phyloP scores from a whole-genome alignment of 306 rosid species.

The Quercus bicolor region DNA sequence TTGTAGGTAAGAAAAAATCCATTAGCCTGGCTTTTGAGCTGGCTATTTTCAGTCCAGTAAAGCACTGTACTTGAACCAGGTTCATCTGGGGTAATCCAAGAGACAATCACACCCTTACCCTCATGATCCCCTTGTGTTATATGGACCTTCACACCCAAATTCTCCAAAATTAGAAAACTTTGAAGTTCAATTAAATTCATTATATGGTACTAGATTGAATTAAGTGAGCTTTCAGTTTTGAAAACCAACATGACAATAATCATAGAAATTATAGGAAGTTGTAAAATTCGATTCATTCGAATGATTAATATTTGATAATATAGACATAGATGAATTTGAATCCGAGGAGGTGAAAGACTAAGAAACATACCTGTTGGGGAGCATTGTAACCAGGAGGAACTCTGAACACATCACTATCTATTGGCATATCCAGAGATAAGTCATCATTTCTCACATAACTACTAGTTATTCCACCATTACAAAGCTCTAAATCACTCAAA shows the following conservation, averaged over 20 bases:
- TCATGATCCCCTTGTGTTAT: constrained; percentile 82
- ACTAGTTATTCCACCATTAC: constrained; percentile 58
- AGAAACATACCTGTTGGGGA: constrained; percentile 63
- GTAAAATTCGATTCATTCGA: background rate
- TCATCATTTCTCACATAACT: constrained; percentile 39
- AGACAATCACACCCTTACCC: constrained; percentile 75
- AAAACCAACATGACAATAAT: background rate
- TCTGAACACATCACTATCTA: constrained; percentile 67
- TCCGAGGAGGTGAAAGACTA: background rate
- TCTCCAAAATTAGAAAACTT: background rate
- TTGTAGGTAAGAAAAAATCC: constrained; percentile 53
- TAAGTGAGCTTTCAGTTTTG: background rate
- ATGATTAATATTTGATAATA: no score
- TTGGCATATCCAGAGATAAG: constrained; percentile 51
- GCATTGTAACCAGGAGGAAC: constrained; percentile 72
- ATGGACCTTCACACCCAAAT: constrained; percentile 61
- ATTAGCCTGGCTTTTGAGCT: constrained; percentile 30
- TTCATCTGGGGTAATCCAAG: constrained; percentile 76
- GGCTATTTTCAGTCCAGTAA: constrained; percentile 65
- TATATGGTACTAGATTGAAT: background rate
- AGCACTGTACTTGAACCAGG: constrained; percentile 58
- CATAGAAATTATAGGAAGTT: background rate
- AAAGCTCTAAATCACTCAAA: constrained; percentile 26
- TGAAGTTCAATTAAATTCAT: background rate
- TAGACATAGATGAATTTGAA: background rate